phyloP scores from a whole-genome alignment of 192 early-diverging fungal species.

The Rhizophagus prolifer region DNA sequence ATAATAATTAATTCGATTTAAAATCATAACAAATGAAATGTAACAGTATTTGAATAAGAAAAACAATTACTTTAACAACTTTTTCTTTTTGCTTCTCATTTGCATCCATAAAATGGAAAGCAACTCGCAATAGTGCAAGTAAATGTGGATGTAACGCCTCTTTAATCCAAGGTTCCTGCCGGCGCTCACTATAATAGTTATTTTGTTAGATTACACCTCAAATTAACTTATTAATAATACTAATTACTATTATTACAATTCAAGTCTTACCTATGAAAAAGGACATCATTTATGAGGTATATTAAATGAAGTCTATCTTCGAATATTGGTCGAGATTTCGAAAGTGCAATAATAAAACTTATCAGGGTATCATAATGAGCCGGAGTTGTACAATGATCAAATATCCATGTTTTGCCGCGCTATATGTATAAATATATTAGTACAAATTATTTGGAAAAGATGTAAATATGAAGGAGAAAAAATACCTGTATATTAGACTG shows the following conservation, averaged over 20 bases:
- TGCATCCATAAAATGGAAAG: slow-evolving; percentile 45
- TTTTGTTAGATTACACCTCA: background rate
- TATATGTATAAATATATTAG: slow-evolving; percentile 20
- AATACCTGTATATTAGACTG: slow-evolving; percentile 53
- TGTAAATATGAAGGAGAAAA: background rate
- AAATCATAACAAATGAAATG: background rate
- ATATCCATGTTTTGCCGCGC: slow-evolving; percentile 54
- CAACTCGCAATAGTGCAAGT: slow-evolving; percentile 43
- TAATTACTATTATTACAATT: background rate
- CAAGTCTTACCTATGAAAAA: slow-evolving; percentile 46
- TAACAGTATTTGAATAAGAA: background rate
- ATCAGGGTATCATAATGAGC: slow-evolving; percentile 38
- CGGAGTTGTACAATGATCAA: slow-evolving; percentile 43
- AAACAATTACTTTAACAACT: slow-evolving; percentile 47
- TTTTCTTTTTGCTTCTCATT: slow-evolving; percentile 43
- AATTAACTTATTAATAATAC: background rate
- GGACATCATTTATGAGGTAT: slow-evolving; percentile 53
- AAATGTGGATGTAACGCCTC: slow-evolving; percentile 45
- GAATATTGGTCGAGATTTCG: slow-evolving; percentile 39
- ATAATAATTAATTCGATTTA: background rate
- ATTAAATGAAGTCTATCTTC: slow-evolving; percentile 51
- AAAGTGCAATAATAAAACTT: slow-evolving; percentile 43
- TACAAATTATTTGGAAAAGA: background rate
- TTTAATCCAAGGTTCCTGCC: slow-evolving; percentile 48
- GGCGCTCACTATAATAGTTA: slow-evolving; percentile 36